phyloP scores from a whole-genome alignment of 1,139 yeast genomes.

The Hyphopichia khmerensis region DNA sequence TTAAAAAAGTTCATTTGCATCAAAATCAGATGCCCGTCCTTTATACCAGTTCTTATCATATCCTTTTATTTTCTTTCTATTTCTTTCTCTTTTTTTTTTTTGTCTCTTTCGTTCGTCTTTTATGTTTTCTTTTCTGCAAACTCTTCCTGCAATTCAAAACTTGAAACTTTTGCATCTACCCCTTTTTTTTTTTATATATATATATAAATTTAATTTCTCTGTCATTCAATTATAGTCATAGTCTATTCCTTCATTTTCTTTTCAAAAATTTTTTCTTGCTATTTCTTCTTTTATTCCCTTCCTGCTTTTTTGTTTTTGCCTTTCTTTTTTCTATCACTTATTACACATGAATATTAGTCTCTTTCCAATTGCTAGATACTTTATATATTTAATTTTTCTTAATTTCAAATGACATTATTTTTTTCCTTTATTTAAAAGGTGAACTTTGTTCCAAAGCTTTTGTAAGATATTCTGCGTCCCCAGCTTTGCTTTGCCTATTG shows the following conservation, averaged over 20 bases:
- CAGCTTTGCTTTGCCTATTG: too few relatives aligned
- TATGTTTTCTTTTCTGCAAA: not conserved
- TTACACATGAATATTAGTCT: not conserved
- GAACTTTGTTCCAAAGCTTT: too few relatives aligned
- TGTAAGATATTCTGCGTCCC: too few relatives aligned
- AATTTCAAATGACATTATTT: not conserved
- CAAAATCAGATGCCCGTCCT: too few relatives aligned
- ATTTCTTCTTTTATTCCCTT: not conserved
- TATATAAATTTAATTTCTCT: too few relatives aligned
- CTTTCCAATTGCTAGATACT: not conserved
- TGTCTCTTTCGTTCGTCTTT: not conserved
- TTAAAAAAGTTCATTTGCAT: too few relatives aligned
- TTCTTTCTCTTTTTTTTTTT: not conserved
- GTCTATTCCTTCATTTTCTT: not conserved
- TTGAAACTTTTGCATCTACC: not conserved
- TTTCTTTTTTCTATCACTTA: not conserved
- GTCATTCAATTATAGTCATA: not conserved
- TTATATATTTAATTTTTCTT: not conserved
- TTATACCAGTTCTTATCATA: not conserved
- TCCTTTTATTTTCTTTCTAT: not conserved
- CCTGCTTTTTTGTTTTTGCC: not conserved
- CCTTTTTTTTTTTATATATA: not conserved
- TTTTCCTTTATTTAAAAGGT: not conserved
- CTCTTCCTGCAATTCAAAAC: not conserved
- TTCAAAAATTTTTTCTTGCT: not conserved